Base-by-base conservation (phyloP, 192 early-diverging fungal genomes). In the Glomus cerebriforme region DNA sequence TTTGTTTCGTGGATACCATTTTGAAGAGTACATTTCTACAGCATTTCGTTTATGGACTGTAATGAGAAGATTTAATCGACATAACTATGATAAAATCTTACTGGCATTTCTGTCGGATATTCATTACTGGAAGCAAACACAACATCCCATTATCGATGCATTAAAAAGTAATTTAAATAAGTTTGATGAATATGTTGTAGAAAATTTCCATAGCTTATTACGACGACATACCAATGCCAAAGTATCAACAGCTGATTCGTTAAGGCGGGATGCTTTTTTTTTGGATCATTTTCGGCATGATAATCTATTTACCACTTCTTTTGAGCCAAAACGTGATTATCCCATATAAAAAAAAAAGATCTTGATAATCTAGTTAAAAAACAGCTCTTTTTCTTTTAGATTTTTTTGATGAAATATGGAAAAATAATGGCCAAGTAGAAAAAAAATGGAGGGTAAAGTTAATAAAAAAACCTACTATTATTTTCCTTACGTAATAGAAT, bases 61-160 rank as follows among this genome's bases (percentile, higher is more conserved):
- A 15, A 35, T 59, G 7, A 60, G 10, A 59, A 34, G 29, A 59
- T 74, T 74, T 59, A 29, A 35, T 22, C 4, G 29, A 7, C 26
- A 60, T n/a, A 74, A 74, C 9, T 74, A 74, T 74, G 32, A 74
- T 60, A 74, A 74, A 59, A 60, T 60, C 19, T 24, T 60, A 22
- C 54, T 49, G 43, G n/a, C 3, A 29, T 73, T 73, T 49, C 9
- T 73, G 6, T 73, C 47, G 10, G 47, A 73, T 26, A 59, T 59
- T n/a, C 6, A 37, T n/a, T 59, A 35, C n/a, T 74, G 12, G 29
- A 60, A 72, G 10, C 8, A 29, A 5, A 72, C 22, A 22, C 8
- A 31, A 54, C 45, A 72, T 72, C 43, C 70, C 31, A 72, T 72
- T 17, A 45, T 72, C 6, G 45, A 54, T 45, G 54, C 29, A 0